Percentiles rank a stretch among this genome's conserved stretches.
These are phyloP conservation scores for Annulohypoxylon stygium DNA, from an alignment of 495 filamentous ascomycete species.

Conservation along the genomic window DNA sequence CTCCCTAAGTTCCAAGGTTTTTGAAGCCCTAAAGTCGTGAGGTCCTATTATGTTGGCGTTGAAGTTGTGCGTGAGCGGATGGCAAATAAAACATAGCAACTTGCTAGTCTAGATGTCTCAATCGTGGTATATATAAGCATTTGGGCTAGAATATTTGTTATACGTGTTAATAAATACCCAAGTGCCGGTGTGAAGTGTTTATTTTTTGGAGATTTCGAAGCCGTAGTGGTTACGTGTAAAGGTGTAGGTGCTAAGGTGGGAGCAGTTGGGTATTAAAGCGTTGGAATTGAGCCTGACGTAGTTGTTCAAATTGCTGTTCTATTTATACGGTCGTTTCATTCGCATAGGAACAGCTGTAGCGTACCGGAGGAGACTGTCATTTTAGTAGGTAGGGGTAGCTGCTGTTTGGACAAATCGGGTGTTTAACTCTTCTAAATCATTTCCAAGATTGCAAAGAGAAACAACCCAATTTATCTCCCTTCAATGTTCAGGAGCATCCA, in stretches of 20 bases:
- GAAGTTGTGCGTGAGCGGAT: neutral
- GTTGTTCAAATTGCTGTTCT: neutral
- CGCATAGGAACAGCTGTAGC: neutral
- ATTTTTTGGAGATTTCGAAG: constrained; percentile 4
- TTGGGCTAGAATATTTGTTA: neutral
- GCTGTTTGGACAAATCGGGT: neutral
- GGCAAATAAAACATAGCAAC: neutral
- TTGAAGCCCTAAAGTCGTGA: neutral
- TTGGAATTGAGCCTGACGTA: constrained; percentile 24
- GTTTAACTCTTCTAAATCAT: neutral
- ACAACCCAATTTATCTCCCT: neutral
- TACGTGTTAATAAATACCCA: constrained; percentile 10
- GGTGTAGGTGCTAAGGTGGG: constrained; percentile 7
- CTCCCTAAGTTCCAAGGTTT: neutral
- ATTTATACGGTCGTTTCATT: neutral
- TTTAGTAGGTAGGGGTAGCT: neutral
- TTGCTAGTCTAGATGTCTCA: constrained; percentile 1
- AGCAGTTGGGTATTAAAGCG: constrained; percentile 23
- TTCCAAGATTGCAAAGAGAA: neutral
- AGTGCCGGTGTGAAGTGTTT: neutral
- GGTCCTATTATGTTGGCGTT: neutral
- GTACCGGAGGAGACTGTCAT: neutral
- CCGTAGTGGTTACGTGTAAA: constrained; percentile 2
- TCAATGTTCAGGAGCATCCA: too few relatives aligned
- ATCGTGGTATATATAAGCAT: neutral